Percentiles rank a stretch among this genome's conserved stretches.
These are phyloP conservation scores for Immersiporthe knoxdaviesiana DNA, from an alignment of 2,329 filamentous ascomycete species.

Conservation along the genomic window DNA sequence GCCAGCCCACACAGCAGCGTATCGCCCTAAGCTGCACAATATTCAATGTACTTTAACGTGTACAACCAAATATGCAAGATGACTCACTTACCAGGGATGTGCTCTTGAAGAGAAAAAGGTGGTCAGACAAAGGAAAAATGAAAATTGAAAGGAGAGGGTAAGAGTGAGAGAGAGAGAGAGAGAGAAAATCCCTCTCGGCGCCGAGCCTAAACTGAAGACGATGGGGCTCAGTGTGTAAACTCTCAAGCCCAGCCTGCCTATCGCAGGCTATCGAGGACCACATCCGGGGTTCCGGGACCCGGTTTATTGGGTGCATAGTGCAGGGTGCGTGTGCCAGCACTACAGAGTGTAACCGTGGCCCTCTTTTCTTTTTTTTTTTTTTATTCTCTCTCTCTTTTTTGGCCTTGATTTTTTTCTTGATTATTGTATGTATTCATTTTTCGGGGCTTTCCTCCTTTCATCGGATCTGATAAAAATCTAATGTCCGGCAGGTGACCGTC, in stretches of 20 bases:
- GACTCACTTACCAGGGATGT: no score
- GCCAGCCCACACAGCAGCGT: neutral
- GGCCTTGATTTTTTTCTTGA: no score
- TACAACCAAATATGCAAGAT: no score
- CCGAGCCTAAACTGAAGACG: neutral
- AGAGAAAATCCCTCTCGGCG: neutral
- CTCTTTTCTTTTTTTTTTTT: neutral
- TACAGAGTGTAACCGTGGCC: slow-evolving; percentile 13
- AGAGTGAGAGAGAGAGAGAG: no score
- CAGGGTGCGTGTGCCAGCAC: slow-evolving; percentile 7
- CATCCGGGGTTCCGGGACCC: slow-evolving; percentile 8
- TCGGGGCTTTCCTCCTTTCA: slow-evolving; percentile 18
- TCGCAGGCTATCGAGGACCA: neutral
- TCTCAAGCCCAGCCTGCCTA: neutral
- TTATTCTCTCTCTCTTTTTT: neutral
- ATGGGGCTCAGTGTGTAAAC: neutral
- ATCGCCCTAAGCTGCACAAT: neutral
- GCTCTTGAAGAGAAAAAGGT: neutral
- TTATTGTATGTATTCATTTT: no score
- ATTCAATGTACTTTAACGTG: no score
- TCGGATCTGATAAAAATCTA: slow-evolving; percentile 27
- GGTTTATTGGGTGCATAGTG: slow-evolving; percentile 2
- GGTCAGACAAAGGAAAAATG: no score
- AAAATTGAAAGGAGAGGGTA: no score
- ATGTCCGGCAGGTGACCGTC: slow-evolving; percentile 4